These are phyloP conservation scores for Candida patagonica DNA, from an alignment of 805 yeast species.

Conservation along the genomic window DNA sequence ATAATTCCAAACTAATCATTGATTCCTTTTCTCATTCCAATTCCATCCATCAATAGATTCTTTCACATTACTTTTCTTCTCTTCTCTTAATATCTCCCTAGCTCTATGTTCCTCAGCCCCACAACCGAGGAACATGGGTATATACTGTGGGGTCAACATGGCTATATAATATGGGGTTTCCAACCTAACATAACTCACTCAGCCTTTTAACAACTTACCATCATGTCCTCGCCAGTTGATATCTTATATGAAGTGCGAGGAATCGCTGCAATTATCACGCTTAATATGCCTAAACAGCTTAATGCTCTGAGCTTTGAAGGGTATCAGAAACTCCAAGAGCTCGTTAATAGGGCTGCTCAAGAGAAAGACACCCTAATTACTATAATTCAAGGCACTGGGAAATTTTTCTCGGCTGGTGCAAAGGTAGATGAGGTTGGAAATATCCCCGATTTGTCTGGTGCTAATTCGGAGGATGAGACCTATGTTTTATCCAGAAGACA, in stretches of 20 bases:
- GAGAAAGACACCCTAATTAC: constrained; percentile 58
- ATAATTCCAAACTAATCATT: no score
- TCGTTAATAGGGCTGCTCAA: constrained; percentile 51
- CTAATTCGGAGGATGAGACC: constrained; percentile 7
- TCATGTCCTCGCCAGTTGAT: not conserved
- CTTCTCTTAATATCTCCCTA: no score
- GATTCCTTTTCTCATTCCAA: no score
- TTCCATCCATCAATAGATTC: no score
- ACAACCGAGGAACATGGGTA: no score
- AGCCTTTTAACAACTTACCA: no score
- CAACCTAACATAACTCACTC: no score
- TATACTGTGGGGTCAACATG: no score
- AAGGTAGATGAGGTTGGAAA: constrained; percentile 31
- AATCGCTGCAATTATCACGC: constrained; percentile 50
- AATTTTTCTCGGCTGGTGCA: constrained; percentile 81
- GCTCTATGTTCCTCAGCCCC: no score
- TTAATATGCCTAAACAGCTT: constrained; percentile 49
- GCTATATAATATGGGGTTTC: no score
- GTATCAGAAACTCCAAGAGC: constrained; percentile 47
- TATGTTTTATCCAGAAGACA: constrained; percentile 18
- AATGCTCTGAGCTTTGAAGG: constrained; percentile 64
- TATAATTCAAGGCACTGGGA: constrained; percentile 58
- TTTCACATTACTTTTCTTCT: no score
- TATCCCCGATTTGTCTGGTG: constrained; percentile 1
- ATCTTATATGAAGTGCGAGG: constrained; percentile 31